Evolutionary conservation across 2,329 filamentous ascomycete genomes (phyloP), one percentile per base, ranked within the genome.

Genomic region (Neurospora sp.): DNA sequence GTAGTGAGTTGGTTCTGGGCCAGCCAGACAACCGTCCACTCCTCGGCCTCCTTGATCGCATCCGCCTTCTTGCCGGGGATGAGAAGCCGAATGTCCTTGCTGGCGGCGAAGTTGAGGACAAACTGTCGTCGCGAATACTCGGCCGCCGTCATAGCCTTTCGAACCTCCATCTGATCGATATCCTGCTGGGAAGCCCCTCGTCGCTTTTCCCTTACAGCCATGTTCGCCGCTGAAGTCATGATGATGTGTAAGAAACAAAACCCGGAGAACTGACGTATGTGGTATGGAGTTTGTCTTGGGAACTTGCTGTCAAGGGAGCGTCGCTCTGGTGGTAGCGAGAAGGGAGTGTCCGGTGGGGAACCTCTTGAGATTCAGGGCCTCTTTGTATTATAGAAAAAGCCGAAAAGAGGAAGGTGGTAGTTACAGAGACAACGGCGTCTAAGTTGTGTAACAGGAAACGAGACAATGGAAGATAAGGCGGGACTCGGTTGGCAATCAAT

Each of bases 61-160:
- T 72, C 69, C 4, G 74, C 71, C 67, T 76, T 76, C n/a, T 72
- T 69, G 3, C 74, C 74, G 1, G 74, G 74, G 10, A 76, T 67
- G 12, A 75, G 72, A 6, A 76, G 74, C 10, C 67, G 67, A 6
- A 73, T 73, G 39, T 75, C 68, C 46, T 67, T 69, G 69, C 72
- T 76, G 40, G 74, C 72, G 38, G 74, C 73, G 67, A 72, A 76
- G 68, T 75, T 76, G 66, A 76, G 66, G 17, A 76, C 71, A 67
- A 76, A 76, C 67, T 76, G 74, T 19, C 74, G 72, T 2, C 74
- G 67, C 6, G 74, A 76, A 46, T 76, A 71, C 66, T 76, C 74
- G 62, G 74, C 74, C 0, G 74, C 74, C 11, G 74, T 74, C 62
- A 76, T 66, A 23, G 74, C 74, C 46, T 74, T 74, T 23, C 73